Evolutionary conservation across 225 moss, liverwort and hornwort species (phyloP).

Genomic region (Sphagnum tenellum): DNA sequence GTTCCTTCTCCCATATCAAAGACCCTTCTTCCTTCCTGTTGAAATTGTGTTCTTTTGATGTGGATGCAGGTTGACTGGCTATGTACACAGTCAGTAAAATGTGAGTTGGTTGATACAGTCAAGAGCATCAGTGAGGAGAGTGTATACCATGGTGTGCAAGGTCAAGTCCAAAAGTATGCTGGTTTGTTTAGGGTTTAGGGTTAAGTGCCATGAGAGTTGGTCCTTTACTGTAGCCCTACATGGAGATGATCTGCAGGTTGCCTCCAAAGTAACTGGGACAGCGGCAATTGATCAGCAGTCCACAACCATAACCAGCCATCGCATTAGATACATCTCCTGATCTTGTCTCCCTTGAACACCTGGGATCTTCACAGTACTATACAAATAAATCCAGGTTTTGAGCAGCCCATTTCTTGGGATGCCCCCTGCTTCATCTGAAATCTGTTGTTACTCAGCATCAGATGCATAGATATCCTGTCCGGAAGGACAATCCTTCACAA

Average conservation of each 20-base stretch:
- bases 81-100: too few species aligned
- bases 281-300: slow-evolving; percentile 76
- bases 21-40: too few species aligned
- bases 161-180: too few species aligned
- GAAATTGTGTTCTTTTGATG: too few species aligned
- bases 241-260: slow-evolving; percentile 78
- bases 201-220: not conserved
- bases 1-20: too few species aligned
- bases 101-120: too few species aligned
- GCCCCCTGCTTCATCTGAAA: slow-evolving; percentile 92
- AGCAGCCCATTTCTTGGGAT: slow-evolving; percentile 78
- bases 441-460: slow-evolving; percentile 23
- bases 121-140: too few species aligned
- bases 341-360: slow-evolving; percentile 37
- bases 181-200: not conserved
- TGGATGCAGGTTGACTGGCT: too few species aligned
- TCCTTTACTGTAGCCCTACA: slow-evolving; percentile 71
- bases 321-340: slow-evolving; percentile 54
- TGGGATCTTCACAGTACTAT: slow-evolving; percentile 68
- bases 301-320: slow-evolving; percentile 94
- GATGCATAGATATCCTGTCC: too few species aligned
- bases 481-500: too few species aligned
- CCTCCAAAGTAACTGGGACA: slow-evolving; percentile 91
- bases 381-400: slow-evolving; percentile 83
- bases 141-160: too few species aligned